These are phyloP conservation scores for Ophiostoma novo-ulmi DNA, from an alignment of 2,329 filamentous ascomycete species.

Conservation along the genomic window DNA sequence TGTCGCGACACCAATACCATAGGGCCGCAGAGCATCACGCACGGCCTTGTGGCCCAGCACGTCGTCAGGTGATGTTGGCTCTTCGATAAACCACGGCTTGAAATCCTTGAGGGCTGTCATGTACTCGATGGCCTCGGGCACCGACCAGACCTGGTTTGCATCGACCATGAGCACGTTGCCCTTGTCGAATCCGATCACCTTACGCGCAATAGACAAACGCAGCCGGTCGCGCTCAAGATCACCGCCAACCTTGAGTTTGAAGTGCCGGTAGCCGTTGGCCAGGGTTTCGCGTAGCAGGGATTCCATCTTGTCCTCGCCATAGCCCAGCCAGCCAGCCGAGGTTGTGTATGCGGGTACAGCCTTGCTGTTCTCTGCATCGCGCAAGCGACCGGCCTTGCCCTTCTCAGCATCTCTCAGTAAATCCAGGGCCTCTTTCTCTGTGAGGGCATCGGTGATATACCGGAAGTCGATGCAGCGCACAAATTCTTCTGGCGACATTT, in stretches of 20 bases:
- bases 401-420: slow-evolving; percentile 61
- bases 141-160: slow-evolving; percentile 89
- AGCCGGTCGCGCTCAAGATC: slow-evolving; percentile 66
- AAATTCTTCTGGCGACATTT: slow-evolving; percentile 84
- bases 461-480: slow-evolving; percentile 88
- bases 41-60: slow-evolving; percentile 83
- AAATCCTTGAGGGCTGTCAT: slow-evolving; percentile 79
- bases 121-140: slow-evolving; percentile 81
- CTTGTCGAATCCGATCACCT: slow-evolving; percentile 49
- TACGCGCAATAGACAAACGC: slow-evolving; percentile 66
- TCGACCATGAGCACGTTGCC: slow-evolving; percentile 89
- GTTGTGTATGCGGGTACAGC: slow-evolving; percentile 91
- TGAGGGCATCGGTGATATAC: slow-evolving; percentile 91
- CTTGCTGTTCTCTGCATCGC: slow-evolving; percentile 65
- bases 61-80: slow-evolving; percentile 86
- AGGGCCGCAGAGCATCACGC: slow-evolving; percentile 68
- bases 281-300: slow-evolving; percentile 67
- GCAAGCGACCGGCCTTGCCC: slow-evolving; percentile 65
- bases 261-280: slow-evolving; percentile 71
- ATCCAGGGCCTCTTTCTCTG: slow-evolving; percentile 71
- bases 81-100: slow-evolving; percentile 91
- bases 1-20: slow-evolving; percentile 77
- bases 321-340: slow-evolving; percentile 86
- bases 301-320: slow-evolving; percentile 82
- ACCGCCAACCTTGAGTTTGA: slow-evolving; percentile 85